Conservation (phyloP, 495 filamentous ascomycete species). For the Thermothielavioides terrestris region DNA sequence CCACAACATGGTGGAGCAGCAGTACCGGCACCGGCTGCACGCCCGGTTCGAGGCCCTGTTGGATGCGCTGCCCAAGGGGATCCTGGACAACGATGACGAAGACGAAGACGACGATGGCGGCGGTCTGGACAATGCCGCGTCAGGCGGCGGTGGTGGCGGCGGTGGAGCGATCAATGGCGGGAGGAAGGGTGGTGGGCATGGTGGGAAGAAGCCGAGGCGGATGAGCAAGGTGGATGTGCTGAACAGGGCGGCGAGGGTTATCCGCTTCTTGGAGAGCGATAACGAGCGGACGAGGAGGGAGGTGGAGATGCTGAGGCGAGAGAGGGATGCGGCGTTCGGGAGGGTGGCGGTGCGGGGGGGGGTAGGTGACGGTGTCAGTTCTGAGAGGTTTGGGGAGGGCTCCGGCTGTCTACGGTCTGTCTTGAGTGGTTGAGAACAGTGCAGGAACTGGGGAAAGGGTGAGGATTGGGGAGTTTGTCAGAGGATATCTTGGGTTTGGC, state of each 20-base stretch:
- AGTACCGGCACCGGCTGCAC: slow-evolving; percentile 14
- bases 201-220: background rate
- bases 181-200: background rate
- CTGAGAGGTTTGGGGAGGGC: background rate
- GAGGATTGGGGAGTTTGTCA: no score
- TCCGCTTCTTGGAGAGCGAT: background rate
- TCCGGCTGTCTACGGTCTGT: no score
- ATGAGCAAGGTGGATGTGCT: slow-evolving; percentile 14
- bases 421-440: no score
- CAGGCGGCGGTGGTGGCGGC: background rate
- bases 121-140: no score
- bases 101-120: background rate
- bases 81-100: background rate
- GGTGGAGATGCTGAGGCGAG: slow-evolving; percentile 1
- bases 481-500: no score
- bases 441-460: no score
- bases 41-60: slow-evolving; percentile 10
- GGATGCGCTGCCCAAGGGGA: slow-evolving; percentile 5
- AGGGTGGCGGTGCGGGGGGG: background rate
- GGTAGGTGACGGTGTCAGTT: background rate
- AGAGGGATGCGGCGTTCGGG: background rate
- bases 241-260: background rate
- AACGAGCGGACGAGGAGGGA: background rate
- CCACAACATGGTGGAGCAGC: slow-evolving; percentile 13
- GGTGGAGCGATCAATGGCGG: background rate